Conservation (phyloP, 352 stramenopile species). For the Phytophthora cactorum region DNA sequence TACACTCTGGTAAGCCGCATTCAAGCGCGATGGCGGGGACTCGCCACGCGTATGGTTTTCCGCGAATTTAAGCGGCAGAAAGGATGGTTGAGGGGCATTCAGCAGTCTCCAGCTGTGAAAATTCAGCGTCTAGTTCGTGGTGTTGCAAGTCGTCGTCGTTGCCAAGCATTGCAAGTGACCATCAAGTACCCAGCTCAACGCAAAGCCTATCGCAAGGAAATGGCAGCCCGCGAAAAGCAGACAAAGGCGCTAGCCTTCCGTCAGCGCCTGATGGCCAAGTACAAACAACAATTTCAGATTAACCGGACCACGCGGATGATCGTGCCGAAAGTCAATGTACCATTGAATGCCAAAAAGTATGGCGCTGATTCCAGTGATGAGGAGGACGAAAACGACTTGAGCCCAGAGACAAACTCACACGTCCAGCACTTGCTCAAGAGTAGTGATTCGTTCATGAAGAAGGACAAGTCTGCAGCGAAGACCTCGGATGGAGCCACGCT, state of each 20-base stretch:
- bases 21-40: conserved; percentile 63
- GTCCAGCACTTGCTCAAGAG: conserved; percentile 34
- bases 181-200: conserved; percentile 52
- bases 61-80: conserved; percentile 70
- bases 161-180: conserved; percentile 45
- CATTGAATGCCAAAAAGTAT: conserved; percentile 11
- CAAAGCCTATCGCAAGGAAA: conserved; percentile 46
- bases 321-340: conserved; percentile 30
- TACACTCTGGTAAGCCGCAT: conserved; percentile 75
- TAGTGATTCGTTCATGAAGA: background rate
- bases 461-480: background rate
- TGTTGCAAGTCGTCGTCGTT: conserved; percentile 44
- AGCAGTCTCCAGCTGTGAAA: conserved; percentile 70
- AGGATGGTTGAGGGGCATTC: conserved; percentile 63
- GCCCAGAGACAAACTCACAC: conserved; percentile 22
- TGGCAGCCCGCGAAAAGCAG: conserved; percentile 27
- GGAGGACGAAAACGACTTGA: conserved; percentile 5
- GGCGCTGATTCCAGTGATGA: conserved; percentile 7
- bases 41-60: conserved; percentile 69
- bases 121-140: conserved; percentile 73
- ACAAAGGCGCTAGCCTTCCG: conserved; percentile 43
- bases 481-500: background rate
- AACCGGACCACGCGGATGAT: conserved; percentile 61
- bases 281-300: conserved; percentile 60
- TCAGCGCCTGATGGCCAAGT: conserved; percentile 61